Evolutionary conservation across 768 basidiomycete genomes (phyloP), one percentile per base, ranked within the genome.

Genomic region (Mycena polygramma): DNA sequence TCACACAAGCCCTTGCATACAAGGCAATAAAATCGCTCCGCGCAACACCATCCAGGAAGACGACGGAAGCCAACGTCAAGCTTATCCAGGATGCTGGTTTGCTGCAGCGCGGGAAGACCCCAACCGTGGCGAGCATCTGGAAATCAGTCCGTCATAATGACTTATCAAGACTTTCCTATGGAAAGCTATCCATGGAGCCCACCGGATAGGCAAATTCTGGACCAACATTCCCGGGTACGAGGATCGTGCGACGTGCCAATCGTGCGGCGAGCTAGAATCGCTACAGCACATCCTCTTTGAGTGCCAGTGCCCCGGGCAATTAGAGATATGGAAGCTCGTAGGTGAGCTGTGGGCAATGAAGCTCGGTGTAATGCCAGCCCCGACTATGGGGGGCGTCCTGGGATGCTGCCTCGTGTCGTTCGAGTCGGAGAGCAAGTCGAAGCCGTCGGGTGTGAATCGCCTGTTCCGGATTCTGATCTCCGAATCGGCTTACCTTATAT

Each of bases 401-500:
- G 75, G 74, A 7, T 68, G 69, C 14, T 36, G 62, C 0, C 37
- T 69, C 0, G 20, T 45, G 7, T 30, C 20, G 2, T 67, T 59
- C 20, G 52, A 55, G 26, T 13, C 36, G 1, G 48, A 64, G 41
- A 60, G 35, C 4, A 53, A 58, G 26, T 20, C n/a, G 20, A 48
- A 49, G 20, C 39, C 46, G 5, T 48, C 45, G 2, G 65, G 57
- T 1, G 13, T 36, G 2, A 52, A 49, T n/a, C 41, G 74, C 11
- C 63, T 73, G 14, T 65, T 53, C 41, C 53, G 61, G 14, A 71
- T 73, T 6, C 19, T 71, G 19, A 60, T 75, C 22, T 71, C 74
- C 26, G 72, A 73, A 57, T 64, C 66, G 2, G 66, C 66, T 1
- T 59, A 67, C 67, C 70, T 75, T 2, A 73, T 71, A 2, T 75